A percentile compares a stretch with the other conserved stretches of the same genome.
phyloP scores from a whole-genome alignment of 148 eudicot species.

The Camellia granthamiana region DNA sequence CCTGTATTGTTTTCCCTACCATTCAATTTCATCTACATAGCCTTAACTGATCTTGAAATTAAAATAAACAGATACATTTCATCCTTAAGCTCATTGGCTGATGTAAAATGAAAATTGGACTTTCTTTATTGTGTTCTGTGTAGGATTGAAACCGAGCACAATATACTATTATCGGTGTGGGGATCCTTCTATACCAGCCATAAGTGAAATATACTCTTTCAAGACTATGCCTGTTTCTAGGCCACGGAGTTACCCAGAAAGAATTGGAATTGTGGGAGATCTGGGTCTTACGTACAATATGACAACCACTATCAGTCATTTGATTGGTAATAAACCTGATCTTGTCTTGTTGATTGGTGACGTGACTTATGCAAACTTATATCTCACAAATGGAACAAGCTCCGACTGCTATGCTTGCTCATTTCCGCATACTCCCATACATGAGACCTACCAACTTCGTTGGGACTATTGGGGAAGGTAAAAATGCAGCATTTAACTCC shows the following conservation, averaged over 20 bases:
- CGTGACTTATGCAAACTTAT: conserved; percentile 83
- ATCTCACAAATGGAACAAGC: conserved; percentile 89
- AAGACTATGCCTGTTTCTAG: conserved; percentile 84
- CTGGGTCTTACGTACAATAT: conserved; percentile 88
- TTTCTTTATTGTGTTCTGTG: conserved; percentile 6
- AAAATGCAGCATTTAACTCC: not conserved
- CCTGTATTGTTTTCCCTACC: not conserved
- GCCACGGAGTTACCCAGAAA: conserved; percentile 58
- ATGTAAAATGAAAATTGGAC: not conserved
- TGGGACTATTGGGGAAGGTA: conserved; percentile 99
- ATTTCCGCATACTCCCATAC: conserved; percentile 76
- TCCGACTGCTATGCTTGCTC: conserved; percentile 91
- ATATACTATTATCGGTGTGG: conserved; percentile 83
- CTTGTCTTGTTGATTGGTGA: conserved; percentile 87
- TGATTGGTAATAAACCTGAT: conserved; percentile 72
- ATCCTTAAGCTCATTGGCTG: not conserved
- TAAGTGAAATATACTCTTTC: conserved; percentile 66
- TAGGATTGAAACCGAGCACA: conserved; percentile 72
- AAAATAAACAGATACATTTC: not conserved
- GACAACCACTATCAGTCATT: conserved; percentile 68
- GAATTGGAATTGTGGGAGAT: conserved; percentile 85
- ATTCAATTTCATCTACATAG: not conserved
- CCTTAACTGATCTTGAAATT: not conserved
- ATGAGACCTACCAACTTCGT: conserved; percentile 94
- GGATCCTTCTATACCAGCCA: conserved; percentile 75